Conservation (phyloP, 257 asterid species). For the Gentiana dahurica region DNA sequence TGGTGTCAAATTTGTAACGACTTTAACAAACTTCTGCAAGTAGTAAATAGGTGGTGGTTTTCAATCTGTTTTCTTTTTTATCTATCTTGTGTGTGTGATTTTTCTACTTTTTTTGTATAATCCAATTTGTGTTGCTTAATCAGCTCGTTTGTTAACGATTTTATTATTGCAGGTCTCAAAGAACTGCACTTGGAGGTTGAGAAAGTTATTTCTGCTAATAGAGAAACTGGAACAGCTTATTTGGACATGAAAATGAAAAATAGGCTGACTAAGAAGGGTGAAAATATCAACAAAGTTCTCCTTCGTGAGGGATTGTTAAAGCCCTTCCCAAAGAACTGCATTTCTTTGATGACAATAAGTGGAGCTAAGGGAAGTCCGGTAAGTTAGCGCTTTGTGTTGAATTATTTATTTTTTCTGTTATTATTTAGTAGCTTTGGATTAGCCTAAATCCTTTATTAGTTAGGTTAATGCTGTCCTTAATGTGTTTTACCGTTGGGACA, state of each 20-base stretch:
- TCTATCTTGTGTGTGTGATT: background rate
- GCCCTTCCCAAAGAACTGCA: constrained; percentile 94
- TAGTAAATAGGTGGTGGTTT: background rate
- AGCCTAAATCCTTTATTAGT: too few relatives aligned
- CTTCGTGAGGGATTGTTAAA: constrained; percentile 66
- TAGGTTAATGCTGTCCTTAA: too few relatives aligned
- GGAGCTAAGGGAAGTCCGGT: constrained; percentile 99
- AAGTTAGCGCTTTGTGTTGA: constrained; percentile 16
- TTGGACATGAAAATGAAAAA: constrained; percentile 97
- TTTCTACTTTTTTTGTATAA: background rate
- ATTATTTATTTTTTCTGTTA: too few relatives aligned
- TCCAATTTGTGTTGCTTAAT: background rate
- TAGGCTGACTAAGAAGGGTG: constrained; percentile 67
- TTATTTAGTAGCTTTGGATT: too few relatives aligned
- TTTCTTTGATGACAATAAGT: constrained; percentile 88
- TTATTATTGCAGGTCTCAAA: constrained; percentile 55
- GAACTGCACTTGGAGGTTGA: constrained; percentile 91
- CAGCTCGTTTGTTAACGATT: background rate
- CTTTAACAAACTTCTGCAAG: too few relatives aligned
- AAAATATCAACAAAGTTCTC: constrained; percentile 71
- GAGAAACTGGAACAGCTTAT: constrained; percentile 71
- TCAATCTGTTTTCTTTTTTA: background rate
- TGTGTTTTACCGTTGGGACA: too few relatives aligned
- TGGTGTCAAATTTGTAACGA: background rate
- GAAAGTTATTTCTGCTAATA: constrained; percentile 55